Evolutionary conservation across 257 asterid genomes (phyloP), one percentile per base, ranked within the genome.

Genomic region (Solanum rostratum): DNA sequence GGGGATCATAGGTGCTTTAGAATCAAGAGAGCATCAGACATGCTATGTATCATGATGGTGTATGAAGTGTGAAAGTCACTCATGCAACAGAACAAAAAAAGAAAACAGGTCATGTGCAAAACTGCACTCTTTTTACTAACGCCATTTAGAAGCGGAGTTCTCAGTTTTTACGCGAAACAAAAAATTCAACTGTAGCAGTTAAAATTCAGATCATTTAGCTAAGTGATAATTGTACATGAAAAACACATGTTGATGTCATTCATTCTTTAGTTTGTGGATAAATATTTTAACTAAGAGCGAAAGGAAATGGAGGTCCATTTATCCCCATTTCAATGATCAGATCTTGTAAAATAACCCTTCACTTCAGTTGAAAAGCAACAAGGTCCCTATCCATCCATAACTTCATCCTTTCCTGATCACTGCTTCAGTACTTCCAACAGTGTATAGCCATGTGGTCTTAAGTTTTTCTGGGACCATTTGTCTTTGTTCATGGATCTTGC

Each of bases 221-320:
- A 50, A 14, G 55, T 53, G 57, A 53, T 53, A 53, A 53, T 15
- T 53, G 57, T 53, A 16, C 15, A 52, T 52, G 20, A 14, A 52
- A 52, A 7, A 52, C 30, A 10, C 66, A 59, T 59, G 15, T 22
- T 33, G 39, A 33, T 4, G 39, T 33, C 29, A 9, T 10, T 11
- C 16, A 10, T 1, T 33, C 22, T 2, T 27, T 62, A 3, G 37
- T 24, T 24, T 62, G 22, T 3, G 11, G 3, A 7, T 13, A 62
- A 27, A 14, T 13, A 12, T 2, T 14, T 30, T 18, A 30, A 19
- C 46, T 3, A 3, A 9, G 12, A 84, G 59, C 83, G 83, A 39
- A n/a, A 85, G 66, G 81, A 87, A 79, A 85, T 81, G 29, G 63
- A 13, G 65, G 65, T n/a, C 29, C 65, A 57, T 57, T 57, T n/a